Evolutionary conservation across 257 asterid genomes (phyloP).

Genomic region (Salvia rosmarinus): DNA sequence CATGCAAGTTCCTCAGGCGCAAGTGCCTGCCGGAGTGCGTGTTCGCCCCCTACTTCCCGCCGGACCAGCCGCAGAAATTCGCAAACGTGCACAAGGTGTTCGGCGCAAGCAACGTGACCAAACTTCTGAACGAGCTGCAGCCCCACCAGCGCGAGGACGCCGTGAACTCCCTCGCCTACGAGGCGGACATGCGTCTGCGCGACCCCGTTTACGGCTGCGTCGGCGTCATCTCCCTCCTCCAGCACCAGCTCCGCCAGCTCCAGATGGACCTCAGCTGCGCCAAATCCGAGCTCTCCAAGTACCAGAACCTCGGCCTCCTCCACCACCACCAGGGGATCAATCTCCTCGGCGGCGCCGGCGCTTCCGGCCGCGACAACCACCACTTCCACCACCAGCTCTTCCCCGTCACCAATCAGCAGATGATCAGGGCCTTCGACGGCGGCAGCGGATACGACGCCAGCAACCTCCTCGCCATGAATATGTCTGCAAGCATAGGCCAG

Average conservation of each 20-base stretch:
- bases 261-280: slow-evolving; percentile 78
- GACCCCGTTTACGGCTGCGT: slow-evolving; percentile 84
- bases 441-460: slow-evolving; percentile 64
- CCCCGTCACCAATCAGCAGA: slow-evolving; percentile 59
- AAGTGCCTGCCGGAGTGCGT: slow-evolving; percentile 79
- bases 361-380: slow-evolving; percentile 42
- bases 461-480: slow-evolving; percentile 71
- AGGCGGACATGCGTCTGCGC: slow-evolving; percentile 79
- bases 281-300: slow-evolving; percentile 72
- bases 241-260: slow-evolving; percentile 80
- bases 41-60: slow-evolving; percentile 75
- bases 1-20: slow-evolving; percentile 77
- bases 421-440: slow-evolving; percentile 48
- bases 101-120: slow-evolving; percentile 81
- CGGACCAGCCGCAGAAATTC: slow-evolving; percentile 75
- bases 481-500: slow-evolving; percentile 65
- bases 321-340: slow-evolving; percentile 57
- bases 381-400: slow-evolving; percentile 64
- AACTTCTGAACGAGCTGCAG: slow-evolving; percentile 68
- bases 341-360: slow-evolving; percentile 44
- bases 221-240: slow-evolving; percentile 79
- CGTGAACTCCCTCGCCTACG: slow-evolving; percentile 69
- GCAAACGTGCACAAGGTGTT: slow-evolving; percentile 75
- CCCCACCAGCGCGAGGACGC: slow-evolving; percentile 81
- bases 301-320: slow-evolving; percentile 57